Conservation (phyloP, 306 rosid genomes). For the Cicer chorassanicum region DNA sequence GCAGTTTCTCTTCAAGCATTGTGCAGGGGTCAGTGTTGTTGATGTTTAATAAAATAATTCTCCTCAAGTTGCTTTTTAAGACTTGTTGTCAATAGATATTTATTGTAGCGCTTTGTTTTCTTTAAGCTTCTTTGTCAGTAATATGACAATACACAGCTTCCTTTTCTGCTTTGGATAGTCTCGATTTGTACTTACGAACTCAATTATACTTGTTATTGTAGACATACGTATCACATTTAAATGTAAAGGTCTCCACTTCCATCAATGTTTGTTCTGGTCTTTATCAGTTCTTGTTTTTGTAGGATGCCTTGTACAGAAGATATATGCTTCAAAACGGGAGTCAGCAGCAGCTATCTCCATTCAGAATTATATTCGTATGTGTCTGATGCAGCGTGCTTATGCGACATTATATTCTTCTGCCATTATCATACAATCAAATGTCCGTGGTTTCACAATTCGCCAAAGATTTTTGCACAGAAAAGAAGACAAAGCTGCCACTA, state of each 20-base stretch:
- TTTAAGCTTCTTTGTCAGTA: conserved; percentile 14
- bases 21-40: conserved; percentile 74
- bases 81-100: background rate
- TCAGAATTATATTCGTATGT: conserved; percentile 71
- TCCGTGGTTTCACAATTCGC: conserved; percentile 75
- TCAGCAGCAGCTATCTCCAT: conserved; percentile 65
- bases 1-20: conserved; percentile 77
- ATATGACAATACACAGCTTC: conserved; percentile 15
- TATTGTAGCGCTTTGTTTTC: background rate
- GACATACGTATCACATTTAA: conserved; percentile 25
- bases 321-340: conserved; percentile 71
- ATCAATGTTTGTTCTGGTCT: conserved; percentile 29
- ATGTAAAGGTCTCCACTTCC: background rate
- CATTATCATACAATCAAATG: conserved; percentile 65
- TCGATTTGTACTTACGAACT: conserved; percentile 29
- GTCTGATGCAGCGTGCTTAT: conserved; percentile 58
- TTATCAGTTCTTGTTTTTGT: conserved; percentile 40
- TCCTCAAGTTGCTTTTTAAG: background rate
- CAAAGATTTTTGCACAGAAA: conserved; percentile 62
- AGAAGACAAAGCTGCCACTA: conserved; percentile 79
- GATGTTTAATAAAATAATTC: conserved; percentile 3
- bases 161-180: conserved; percentile 1
- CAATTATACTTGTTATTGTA: conserved; percentile 4
- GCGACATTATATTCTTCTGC: conserved; percentile 62
- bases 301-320: conserved; percentile 73